Evolutionary conservation across 2,329 filamentous ascomycete genomes (phyloP), one percentile per base, ranked within the genome.

Genomic region (Gaeumannomyces tritici): DNA sequence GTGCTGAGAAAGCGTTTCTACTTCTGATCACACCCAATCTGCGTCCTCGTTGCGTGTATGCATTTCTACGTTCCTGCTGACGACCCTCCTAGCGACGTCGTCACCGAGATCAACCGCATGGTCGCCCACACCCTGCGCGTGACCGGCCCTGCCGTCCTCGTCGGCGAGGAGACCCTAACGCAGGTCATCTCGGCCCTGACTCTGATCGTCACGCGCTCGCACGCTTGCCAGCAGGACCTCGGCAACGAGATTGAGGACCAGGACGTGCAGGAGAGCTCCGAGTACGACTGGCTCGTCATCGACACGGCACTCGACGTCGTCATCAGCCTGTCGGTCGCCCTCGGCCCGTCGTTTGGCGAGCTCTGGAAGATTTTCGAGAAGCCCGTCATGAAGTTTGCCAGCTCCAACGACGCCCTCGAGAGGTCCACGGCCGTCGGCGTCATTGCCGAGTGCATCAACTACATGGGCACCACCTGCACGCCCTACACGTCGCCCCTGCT

Each of bases 311-410:
- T 98, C 62, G 95, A 98, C 67, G 91, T 96, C 58, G 82, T 97
- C 60, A 91, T 91, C 61, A 91, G 90, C 51, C 84, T 98, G 55
- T 88, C 93, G 26, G 85, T 86, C 58, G 91, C 91, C 35, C 86
- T 98, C 18, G 95, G 95, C 54, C 75, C 83, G 27, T 86, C 87
- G 68, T 98, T 97, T 70, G 83, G 83, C 62, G 89, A 96, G 79
- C 81, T 97, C 65, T 98, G 92, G 91, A 96, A 96, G 81, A 87
- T 96, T 69, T 96, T 97, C 68, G 90, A 96, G 80, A 93, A 95
- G 82, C 90, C 89, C 51, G 83, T 98, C 68, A 80, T 96, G 72
- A 93, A 91, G 78, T 95, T 92, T 70, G 89, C 91, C 61, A 90
- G 89, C 73, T 93, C 91, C 65, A 88, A 89, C 67, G 93, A 97